These are phyloP conservation scores for Penicillium capsulatum DNA, from an alignment of 2,329 filamentous ascomycete species.

Conservation along the genomic window DNA sequence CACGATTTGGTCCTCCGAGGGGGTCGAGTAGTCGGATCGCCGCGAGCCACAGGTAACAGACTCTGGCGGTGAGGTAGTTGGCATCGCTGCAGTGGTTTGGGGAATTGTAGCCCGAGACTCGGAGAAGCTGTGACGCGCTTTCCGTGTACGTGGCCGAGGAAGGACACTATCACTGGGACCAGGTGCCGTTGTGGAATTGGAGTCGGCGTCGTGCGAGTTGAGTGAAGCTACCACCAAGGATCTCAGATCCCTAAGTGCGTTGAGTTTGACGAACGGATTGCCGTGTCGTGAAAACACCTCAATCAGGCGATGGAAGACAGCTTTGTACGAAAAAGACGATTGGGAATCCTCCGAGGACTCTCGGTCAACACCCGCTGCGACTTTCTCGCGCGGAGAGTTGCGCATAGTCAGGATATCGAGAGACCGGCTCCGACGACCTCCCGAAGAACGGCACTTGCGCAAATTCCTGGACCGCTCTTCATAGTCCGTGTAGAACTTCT, in stretches of 20 bases:
- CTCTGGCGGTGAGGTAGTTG: conserved; percentile 25
- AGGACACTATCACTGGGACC: conserved; percentile 1
- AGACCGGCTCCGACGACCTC: conserved; percentile 34
- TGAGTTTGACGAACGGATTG: conserved; percentile 81
- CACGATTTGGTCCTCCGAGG: conserved; percentile 59
- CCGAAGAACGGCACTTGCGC: conserved; percentile 17
- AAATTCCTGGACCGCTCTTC: conserved; percentile 30
- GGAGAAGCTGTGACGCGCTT: conserved; percentile 33
- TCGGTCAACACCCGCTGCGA: conserved; percentile 21
- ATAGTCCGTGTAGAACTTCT: conserved; percentile 38
- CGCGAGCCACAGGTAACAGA: conserved; percentile 33
- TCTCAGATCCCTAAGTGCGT: conserved; percentile 76
- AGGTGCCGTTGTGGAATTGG: conserved; percentile 2
- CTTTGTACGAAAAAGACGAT: conserved; percentile 67
- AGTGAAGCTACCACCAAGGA: conserved; percentile 74
- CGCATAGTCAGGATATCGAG: conserved; percentile 23
- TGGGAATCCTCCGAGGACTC: conserved; percentile 22
- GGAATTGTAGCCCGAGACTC: conserved; percentile 16
- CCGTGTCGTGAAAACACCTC: conserved; percentile 84
- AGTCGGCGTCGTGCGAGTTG: conserved; percentile 47
- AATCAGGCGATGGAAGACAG: conserved; percentile 73
- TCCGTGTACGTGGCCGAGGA: conserved; percentile 11
- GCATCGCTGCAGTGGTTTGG: conserved; percentile 17
- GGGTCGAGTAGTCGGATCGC: conserved; percentile 48
- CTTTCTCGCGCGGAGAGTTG: neutral